Conservation (phyloP, 2,329 filamentous ascomycete genomes). For the Verticillium nubilum region DNA sequence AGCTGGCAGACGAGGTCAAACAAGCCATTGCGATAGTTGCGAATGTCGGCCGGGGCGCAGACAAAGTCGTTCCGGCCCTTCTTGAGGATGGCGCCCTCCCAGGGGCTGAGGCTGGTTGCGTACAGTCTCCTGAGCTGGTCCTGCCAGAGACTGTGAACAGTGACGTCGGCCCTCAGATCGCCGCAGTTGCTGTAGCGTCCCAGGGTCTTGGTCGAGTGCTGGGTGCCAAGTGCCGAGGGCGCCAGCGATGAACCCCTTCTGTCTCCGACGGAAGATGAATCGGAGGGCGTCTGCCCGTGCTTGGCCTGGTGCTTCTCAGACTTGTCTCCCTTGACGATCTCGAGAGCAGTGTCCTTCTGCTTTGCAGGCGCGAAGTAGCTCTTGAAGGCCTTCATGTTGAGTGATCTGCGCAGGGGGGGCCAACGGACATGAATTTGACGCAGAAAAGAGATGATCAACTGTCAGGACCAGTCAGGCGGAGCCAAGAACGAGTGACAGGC, state of each 20-base stretch:
- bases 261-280: constrained; percentile 3
- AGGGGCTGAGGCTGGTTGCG: constrained; percentile 17
- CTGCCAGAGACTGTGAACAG: constrained; percentile 11
- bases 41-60: constrained; percentile 23
- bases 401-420: neutral
- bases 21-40: constrained; percentile 38
- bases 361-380: constrained; percentile 9
- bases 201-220: constrained; percentile 11
- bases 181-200: constrained; percentile 8
- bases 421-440: neutral
- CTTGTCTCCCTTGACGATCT: neutral
- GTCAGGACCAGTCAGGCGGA: neutral
- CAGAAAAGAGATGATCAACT: neutral
- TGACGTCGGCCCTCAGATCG: constrained; percentile 11
- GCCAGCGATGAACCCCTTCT: constrained; percentile 1
- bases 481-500: neutral
- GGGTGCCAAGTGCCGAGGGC: neutral
- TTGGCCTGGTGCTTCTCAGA: constrained; percentile 3
- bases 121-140: constrained; percentile 12
- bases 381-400: constrained; percentile 12
- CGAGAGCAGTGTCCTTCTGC: neutral
- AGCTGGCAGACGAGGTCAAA: constrained; percentile 33
- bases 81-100: constrained; percentile 52
- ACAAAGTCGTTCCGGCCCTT: constrained; percentile 43
- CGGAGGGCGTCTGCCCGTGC: neutral